These are phyloP conservation scores for Mycena venus DNA, from an alignment of 768 basidiomycete species.

Conservation along the genomic window DNA sequence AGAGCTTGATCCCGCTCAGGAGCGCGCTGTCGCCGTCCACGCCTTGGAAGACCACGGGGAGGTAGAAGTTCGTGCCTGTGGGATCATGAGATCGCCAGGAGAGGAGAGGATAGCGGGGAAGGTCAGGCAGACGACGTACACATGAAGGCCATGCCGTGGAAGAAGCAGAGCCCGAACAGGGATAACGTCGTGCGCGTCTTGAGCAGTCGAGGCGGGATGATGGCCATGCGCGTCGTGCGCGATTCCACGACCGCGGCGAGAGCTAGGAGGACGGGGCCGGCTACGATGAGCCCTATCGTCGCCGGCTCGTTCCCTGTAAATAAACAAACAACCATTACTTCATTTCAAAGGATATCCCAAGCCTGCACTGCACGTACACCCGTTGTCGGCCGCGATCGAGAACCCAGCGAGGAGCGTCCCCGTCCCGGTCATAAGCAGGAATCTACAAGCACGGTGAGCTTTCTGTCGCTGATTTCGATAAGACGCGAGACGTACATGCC, in stretches of 20 bases:
- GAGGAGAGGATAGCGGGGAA: too few relatives aligned
- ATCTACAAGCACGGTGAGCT: not conserved
- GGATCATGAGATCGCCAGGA: too few relatives aligned
- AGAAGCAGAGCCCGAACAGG: slow-evolving; percentile 14
- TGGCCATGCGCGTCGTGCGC: slow-evolving; percentile 23
- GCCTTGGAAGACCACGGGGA: slow-evolving; percentile 54
- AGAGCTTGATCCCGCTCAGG: slow-evolving; percentile 42
- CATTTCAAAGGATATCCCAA: not conserved
- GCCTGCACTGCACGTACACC: slow-evolving; percentile 1
- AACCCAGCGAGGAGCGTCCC: slow-evolving; percentile 20
- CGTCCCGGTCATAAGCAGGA: slow-evolving; percentile 20
- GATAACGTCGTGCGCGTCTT: slow-evolving; percentile 23
- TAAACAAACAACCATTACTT: not conserved
- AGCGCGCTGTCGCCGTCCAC: slow-evolving; percentile 43
- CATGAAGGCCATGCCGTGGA: slow-evolving; percentile 21
- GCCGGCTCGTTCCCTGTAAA: slow-evolving; percentile 9
- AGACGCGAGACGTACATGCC: slow-evolving; percentile 14
- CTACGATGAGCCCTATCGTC: slow-evolving; percentile 15
- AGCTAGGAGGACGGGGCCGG: slow-evolving; percentile 6
- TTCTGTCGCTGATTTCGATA: not conserved
- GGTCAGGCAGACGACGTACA: slow-evolving; percentile 8
- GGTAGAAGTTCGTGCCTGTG: slow-evolving; percentile 36
- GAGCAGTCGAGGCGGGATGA: slow-evolving; percentile 23
- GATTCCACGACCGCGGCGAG: slow-evolving; percentile 14
- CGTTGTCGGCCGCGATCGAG: slow-evolving; percentile 19